phyloP scores from a whole-genome alignment of 495 filamentous ascomycete genomes.

The Antarctomyces pellizariae region DNA sequence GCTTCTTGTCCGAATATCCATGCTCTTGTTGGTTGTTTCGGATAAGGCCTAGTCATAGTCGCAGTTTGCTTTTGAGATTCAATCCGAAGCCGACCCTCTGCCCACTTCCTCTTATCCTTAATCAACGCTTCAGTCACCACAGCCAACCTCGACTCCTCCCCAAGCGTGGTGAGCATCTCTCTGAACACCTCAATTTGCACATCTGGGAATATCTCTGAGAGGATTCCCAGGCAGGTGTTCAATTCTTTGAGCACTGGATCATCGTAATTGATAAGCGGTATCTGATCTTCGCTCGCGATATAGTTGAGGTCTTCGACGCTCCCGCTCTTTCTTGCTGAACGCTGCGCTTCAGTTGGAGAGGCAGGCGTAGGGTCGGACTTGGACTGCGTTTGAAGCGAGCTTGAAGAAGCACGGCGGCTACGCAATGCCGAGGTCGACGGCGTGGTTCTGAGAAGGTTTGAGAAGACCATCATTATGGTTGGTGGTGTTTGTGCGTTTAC shows the following conservation, averaged over 20 bases:
- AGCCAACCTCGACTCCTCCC: constrained; percentile 59
- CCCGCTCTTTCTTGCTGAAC: no score
- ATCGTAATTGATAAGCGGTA: constrained; percentile 19
- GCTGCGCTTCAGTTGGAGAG: no score
- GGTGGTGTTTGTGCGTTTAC: no score
- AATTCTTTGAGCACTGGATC: constrained; percentile 39
- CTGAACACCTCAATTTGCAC: constrained; percentile 79
- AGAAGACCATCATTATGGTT: no score
- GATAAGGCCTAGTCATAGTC: no score
- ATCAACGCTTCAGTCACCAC: constrained; percentile 70
- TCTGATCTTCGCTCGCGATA: constrained; percentile 23
- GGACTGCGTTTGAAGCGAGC: no score
- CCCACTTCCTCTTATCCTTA: constrained; percentile 50
- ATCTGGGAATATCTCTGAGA: constrained; percentile 67
- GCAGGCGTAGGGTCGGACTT: no score
- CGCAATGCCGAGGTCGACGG: no score
- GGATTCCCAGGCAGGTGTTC: constrained; percentile 45
- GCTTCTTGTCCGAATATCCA: constrained; percentile 10
- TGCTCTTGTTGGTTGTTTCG: no score
- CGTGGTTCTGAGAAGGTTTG: no score
- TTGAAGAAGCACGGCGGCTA: no score
- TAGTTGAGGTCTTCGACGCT: constrained; percentile 15
- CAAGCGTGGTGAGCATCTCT: constrained; percentile 61
- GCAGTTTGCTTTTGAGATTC: constrained; percentile 14
- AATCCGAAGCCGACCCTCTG: constrained; percentile 47